Evolutionary conservation across 495 filamentous ascomycete species (phyloP), one percentile per base, ranked within the genome.

Genomic region (Gamarada debralockiae): DNA sequence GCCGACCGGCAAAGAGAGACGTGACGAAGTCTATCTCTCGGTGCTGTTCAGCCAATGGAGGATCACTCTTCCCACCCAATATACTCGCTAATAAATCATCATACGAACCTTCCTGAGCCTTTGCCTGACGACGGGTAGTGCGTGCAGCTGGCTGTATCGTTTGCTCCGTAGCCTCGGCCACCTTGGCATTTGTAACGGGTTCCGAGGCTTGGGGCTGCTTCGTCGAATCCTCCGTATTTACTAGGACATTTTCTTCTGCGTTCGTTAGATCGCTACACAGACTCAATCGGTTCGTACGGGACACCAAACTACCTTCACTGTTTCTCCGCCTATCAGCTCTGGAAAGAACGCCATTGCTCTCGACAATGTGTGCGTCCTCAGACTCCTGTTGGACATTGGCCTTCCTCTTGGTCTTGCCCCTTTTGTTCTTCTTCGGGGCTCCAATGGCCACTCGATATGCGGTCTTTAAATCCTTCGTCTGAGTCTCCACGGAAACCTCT

Each of bases 81-180:
- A n/a, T 1, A 40, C 17, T n/a, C 9, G 44, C 46, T 47, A 40
- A 40, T 36, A 29, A 29, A 29, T n/a, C 36, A 39, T 51, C 20
- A 57, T 70, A 80, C 63, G 73, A 70, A 69, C 77, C 73, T 68
- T 71, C 67, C 56, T 72, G 69, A 63, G 76, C 75, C n/a, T 52
- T 51, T 12, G 55, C 20, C 53, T 66, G 63, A 15, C 44, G 65
- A 58, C 46, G 76, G 41, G 59, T 61, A 1, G 25, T 40, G 7
- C 52, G 76, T 67, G 57, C 72, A 66, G 39, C 66, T 48, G 50
- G 63, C 63, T 50, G 61, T 62, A n/a, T n/a, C n/a, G n/a, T n/a
- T n/a, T n/a, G n/a, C n/a, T n/a, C n/a, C n/a, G n/a, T n/a, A n/a
- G n/a, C n/a, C n/a, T n/a, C n/a, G n/a, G n/a, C n/a, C n/a, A n/a